Evolutionary conservation across 2,329 filamentous ascomycete genomes (phyloP).

Genomic region (Calonectria fujianensis): DNA sequence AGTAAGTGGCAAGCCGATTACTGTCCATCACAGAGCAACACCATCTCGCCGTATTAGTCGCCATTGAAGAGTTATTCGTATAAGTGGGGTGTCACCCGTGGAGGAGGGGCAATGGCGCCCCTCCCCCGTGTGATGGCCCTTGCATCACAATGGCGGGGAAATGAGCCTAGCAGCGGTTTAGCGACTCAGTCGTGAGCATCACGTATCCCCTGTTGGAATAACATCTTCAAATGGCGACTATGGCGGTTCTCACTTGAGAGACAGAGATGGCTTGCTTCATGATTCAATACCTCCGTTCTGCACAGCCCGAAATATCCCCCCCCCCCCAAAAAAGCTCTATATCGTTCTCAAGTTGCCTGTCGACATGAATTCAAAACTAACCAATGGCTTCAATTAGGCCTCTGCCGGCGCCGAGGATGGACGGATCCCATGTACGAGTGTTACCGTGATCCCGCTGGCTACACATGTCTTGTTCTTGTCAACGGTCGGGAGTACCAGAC

Average conservation of each 20-base stretch:
- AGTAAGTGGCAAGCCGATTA: conserved; percentile 74
- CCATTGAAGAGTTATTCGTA: conserved; percentile 46
- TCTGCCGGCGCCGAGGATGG: conserved; percentile 96
- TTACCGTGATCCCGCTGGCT: conserved; percentile 83
- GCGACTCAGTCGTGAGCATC: background rate
- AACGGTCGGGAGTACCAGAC: conserved; percentile 98
- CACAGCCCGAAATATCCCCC: background rate
- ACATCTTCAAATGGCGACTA: background rate
- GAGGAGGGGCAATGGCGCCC: conserved; percentile 32
- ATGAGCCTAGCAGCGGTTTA: conserved; percentile 2
- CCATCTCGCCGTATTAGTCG: conserved; percentile 46
- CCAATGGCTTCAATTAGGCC: conserved; percentile 74
- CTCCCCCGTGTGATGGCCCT: conserved; percentile 44
- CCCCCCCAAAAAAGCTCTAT: background rate
- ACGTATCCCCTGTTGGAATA: background rate
- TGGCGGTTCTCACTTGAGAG: background rate
- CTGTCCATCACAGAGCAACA: conserved; percentile 35
- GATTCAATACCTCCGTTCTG: background rate
- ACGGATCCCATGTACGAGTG: conserved; percentile 91
- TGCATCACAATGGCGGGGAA: conserved; percentile 49
- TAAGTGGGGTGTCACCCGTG: conserved; percentile 39
- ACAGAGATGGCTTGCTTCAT: background rate
- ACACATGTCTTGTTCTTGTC: conserved; percentile 92
- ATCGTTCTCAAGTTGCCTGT: background rate
- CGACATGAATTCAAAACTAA: conserved; percentile 57